phyloP scores from a whole-genome alignment of 371 early-diverging fungal species.

The Apophysomyces trapeziformis region DNA sequence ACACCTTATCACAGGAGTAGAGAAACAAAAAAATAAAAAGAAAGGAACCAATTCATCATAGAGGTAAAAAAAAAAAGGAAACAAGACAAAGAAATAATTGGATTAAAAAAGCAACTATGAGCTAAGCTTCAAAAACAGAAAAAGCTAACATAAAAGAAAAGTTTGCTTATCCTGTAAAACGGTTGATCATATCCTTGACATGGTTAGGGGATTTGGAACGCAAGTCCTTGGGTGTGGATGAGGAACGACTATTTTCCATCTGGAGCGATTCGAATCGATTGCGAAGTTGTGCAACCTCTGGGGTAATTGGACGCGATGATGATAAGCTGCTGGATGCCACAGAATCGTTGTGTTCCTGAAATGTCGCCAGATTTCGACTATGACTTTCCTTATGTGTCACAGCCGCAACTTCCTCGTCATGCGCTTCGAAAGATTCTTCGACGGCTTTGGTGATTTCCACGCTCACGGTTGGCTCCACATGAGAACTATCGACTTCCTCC shows the following conservation, averaged over 20 bases:
- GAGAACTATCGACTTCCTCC: neutral
- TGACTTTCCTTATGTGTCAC: conserved; percentile 18
- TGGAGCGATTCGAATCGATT: conserved; percentile 34
- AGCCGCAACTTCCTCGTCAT: conserved; percentile 38
- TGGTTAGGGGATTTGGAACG: conserved; percentile 45
- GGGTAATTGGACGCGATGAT: conserved; percentile 23
- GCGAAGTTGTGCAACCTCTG: conserved; percentile 40
- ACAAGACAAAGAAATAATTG: no score
- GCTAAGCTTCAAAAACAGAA: neutral
- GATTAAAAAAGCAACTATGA: no score
- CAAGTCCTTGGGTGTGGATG: conserved; percentile 27
- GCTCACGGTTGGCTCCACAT: conserved; percentile 4
- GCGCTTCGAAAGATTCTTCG: conserved; percentile 13
- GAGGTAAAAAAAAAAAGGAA: no score
- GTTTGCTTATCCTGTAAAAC: conserved; percentile 26
- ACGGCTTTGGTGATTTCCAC: conserved; percentile 11
- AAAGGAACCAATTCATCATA: no score
- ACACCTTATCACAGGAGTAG: no score
- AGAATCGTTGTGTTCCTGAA: conserved; percentile 14
- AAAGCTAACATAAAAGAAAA: neutral
- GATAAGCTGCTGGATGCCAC: conserved; percentile 13
- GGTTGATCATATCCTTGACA: conserved; percentile 47
- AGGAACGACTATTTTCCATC: conserved; percentile 15
- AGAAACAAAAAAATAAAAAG: no score
- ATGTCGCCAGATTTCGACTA: neutral